Conservation (phyloP, 1,284 basidiomycete species). For the Trichosporon sp. region DNA sequence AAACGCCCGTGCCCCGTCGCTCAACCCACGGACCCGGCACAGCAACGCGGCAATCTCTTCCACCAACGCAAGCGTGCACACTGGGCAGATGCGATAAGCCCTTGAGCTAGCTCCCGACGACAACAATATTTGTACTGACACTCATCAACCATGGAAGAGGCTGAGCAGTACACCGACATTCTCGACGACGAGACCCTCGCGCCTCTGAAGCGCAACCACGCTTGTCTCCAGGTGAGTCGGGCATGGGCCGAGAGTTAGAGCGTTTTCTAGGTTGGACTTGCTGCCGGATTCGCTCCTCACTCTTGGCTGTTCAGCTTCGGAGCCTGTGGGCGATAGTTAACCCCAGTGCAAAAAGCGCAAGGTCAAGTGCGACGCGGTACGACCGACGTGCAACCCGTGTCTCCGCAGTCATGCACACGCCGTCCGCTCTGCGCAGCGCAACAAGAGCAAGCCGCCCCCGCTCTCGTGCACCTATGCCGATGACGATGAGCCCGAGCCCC, state of each 20-base stretch:
- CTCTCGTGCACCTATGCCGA: constrained; percentile 46
- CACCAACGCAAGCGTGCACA: neutral
- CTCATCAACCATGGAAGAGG: constrained; percentile 26
- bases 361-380: constrained; percentile 51
- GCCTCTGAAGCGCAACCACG: constrained; percentile 53
- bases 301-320: too few species aligned
- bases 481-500: constrained; percentile 28
- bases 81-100: constrained; percentile 2
- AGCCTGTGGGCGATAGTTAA: neutral
- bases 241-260: neutral
- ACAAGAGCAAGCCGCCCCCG: constrained; percentile 38
- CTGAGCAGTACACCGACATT: constrained; percentile 39
- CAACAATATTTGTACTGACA: neutral
- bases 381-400: constrained; percentile 50
- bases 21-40: neutral
- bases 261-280: neutral
- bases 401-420: constrained; percentile 53
- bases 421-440: constrained; percentile 47
- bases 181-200: constrained; percentile 50
- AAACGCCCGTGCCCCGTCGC: neutral
- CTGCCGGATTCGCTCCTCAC: neutral
- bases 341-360: constrained; percentile 53
- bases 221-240: constrained; percentile 41
- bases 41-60: neutral
- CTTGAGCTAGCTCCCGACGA: neutral